phyloP scores from a whole-genome alignment of 2,329 filamentous ascomycete genomes.

The Epichloe festucae region DNA sequence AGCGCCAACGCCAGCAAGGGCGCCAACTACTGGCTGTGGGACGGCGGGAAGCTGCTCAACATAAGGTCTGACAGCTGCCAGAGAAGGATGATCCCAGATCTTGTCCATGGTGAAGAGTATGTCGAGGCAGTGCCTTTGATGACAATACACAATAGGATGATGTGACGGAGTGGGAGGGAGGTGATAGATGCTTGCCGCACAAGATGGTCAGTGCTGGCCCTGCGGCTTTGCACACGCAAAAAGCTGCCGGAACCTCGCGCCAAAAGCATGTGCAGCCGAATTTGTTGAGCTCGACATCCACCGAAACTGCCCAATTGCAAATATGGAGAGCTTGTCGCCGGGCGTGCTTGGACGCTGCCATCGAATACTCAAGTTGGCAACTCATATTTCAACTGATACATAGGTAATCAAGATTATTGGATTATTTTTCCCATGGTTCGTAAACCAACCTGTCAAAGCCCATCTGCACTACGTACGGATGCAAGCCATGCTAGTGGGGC shows the following conservation, averaged over 20 bases:
- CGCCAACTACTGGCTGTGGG: slow-evolving; percentile 32
- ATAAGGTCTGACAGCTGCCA: slow-evolving; percentile 5
- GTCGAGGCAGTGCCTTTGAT: background rate
- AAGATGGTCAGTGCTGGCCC: background rate
- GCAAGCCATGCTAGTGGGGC: background rate
- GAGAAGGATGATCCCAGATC: slow-evolving; percentile 7
- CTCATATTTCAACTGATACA: no score
- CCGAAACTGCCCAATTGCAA: background rate
- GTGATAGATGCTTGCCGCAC: background rate
- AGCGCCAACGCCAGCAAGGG: slow-evolving; percentile 42
- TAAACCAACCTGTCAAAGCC: no score
- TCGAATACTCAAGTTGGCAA: no score
- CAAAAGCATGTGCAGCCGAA: slow-evolving; percentile 1
- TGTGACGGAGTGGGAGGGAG: background rate
- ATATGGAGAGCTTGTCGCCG: background rate
- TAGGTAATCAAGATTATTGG: no score
- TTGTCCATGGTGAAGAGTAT: slow-evolving; percentile 15
- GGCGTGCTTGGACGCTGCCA: no score
- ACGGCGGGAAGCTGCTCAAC: slow-evolving; percentile 17
- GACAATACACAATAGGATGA: background rate
- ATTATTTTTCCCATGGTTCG: no score
- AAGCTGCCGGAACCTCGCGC: no score
- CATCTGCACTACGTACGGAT: background rate
- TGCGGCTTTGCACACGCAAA: background rate
- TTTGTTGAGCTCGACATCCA: slow-evolving; percentile 4